Conservation (phyloP, 1,139 yeast genomes). For the Kluyveromyces sp. region DNA sequence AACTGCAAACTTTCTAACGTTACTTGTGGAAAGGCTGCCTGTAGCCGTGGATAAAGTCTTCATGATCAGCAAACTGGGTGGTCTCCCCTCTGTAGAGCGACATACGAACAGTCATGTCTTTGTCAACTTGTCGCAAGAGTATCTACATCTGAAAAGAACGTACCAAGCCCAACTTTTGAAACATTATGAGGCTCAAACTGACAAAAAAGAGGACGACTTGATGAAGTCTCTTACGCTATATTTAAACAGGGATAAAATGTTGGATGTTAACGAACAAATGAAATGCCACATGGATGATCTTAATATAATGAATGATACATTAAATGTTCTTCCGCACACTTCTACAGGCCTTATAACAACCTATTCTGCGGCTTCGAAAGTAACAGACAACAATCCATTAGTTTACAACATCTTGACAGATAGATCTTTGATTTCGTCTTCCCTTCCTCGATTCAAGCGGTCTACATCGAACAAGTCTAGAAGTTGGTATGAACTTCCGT, state of each 20-base stretch:
- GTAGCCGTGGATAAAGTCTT: constrained; percentile 45
- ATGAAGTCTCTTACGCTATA: constrained; percentile 19
- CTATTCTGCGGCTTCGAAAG: constrained; percentile 23
- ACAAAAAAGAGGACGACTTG: constrained; percentile 9
- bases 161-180: constrained; percentile 10
- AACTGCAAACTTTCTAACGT: constrained; percentile 18
- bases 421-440: constrained; percentile 85
- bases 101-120: constrained; percentile 80
- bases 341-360: constrained; percentile 38
- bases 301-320: constrained; percentile 30
- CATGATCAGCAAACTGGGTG: constrained; percentile 75
- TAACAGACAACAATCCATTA: constrained; percentile 55
- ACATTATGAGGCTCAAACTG: background rate
- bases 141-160: constrained; percentile 20
- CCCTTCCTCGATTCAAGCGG: constrained; percentile 68
- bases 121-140: constrained; percentile 80
- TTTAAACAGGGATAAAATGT: constrained; percentile 39
- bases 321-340: constrained; percentile 34
- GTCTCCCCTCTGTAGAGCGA: constrained; percentile 82
- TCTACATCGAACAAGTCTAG: constrained; percentile 10
- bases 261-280: constrained; percentile 12
- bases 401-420: constrained; percentile 86
- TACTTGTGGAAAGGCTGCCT: constrained; percentile 10
- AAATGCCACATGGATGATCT: constrained; percentile 32
- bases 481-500: constrained; percentile 22